Conservation (phyloP, 1,284 basidiomycete species). For the Entoloma clypeatum region DNA sequence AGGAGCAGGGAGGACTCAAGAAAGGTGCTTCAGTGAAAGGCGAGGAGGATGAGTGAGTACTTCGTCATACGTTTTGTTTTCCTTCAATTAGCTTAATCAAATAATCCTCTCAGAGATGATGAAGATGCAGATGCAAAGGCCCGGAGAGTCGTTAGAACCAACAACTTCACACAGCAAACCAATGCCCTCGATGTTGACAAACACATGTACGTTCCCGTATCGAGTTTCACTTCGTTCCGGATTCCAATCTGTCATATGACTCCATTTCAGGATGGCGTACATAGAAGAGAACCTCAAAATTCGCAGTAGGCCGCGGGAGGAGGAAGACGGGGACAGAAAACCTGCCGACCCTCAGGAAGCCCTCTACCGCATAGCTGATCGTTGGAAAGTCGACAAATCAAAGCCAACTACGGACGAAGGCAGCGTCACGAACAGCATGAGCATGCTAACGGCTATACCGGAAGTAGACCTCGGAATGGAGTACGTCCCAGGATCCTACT, state of each 20-base stretch:
- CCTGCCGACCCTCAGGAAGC: conserved; percentile 76
- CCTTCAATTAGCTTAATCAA: conserved; percentile 4
- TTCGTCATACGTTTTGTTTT: conserved; percentile 5
- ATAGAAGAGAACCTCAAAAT: conserved; percentile 91
- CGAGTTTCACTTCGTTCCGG: not conserved
- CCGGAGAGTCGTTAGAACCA: conserved; percentile 72
- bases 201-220: conserved; percentile 77
- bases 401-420: conserved; percentile 73
- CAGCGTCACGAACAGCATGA: conserved; percentile 85
- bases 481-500: conserved; percentile 44
- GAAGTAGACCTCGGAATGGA: conserved; percentile 98
- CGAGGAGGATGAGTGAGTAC: conserved; percentile 59
- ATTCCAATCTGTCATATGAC: not conserved
- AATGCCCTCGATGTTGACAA: conserved; percentile 96
- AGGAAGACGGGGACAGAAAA: conserved; percentile 38
- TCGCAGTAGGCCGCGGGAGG: conserved; percentile 57
- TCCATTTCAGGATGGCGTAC: conserved; percentile 82
- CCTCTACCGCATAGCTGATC: conserved; percentile 77
- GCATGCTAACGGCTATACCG: conserved; percentile 95
- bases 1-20: conserved; percentile 54
- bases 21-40: conserved; percentile 37
- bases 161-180: conserved; percentile 97
- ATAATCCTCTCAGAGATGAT: conserved; percentile 41
- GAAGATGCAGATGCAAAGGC: conserved; percentile 67
- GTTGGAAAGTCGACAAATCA: conserved; percentile 58